Conservation (phyloP, 2,329 filamentous ascomycete genomes). For the Alternaria metachromatica region DNA sequence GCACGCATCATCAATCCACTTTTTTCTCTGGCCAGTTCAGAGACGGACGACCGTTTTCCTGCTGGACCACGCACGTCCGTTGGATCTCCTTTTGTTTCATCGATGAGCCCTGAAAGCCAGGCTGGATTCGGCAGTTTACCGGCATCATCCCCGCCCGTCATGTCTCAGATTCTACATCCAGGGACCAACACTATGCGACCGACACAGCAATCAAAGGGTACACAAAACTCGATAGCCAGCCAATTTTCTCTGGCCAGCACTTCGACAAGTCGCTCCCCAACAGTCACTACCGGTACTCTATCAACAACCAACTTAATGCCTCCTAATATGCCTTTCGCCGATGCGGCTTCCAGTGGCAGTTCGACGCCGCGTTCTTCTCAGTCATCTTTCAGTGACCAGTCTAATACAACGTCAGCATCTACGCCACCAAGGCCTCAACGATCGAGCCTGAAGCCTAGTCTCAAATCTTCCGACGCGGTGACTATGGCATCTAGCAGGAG, state of each 20-base stretch:
- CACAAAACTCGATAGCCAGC: slow-evolving; percentile 21
- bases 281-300: neutral
- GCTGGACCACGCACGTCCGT: slow-evolving; percentile 1
- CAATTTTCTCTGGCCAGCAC: slow-evolving; percentile 7
- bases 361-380: slow-evolving; percentile 25
- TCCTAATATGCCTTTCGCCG: slow-evolving; percentile 7
- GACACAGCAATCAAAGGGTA: slow-evolving; percentile 21
- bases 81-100: slow-evolving; percentile 14
- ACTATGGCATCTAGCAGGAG: slow-evolving; percentile 14
- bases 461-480: slow-evolving; percentile 27
- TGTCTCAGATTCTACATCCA: slow-evolving; percentile 27
- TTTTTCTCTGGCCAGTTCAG: slow-evolving; percentile 5
- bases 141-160: slow-evolving; percentile 26
- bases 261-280: slow-evolving; percentile 5
- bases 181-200: slow-evolving; percentile 22
- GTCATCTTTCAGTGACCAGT: slow-evolving; percentile 23
- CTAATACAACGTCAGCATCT: slow-evolving; percentile 25
- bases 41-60: neutral
- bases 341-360: slow-evolving; percentile 21
- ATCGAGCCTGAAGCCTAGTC: slow-evolving; percentile 29
- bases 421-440: slow-evolving; percentile 16
- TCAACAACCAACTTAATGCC: slow-evolving; percentile 6
- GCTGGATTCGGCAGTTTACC: slow-evolving; percentile 20
- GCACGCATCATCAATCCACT: neutral
- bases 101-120: slow-evolving; percentile 18